These are phyloP conservation scores for Eustoma russellianum DNA, from an alignment of 257 asterid species.

Conservation along the genomic window DNA sequence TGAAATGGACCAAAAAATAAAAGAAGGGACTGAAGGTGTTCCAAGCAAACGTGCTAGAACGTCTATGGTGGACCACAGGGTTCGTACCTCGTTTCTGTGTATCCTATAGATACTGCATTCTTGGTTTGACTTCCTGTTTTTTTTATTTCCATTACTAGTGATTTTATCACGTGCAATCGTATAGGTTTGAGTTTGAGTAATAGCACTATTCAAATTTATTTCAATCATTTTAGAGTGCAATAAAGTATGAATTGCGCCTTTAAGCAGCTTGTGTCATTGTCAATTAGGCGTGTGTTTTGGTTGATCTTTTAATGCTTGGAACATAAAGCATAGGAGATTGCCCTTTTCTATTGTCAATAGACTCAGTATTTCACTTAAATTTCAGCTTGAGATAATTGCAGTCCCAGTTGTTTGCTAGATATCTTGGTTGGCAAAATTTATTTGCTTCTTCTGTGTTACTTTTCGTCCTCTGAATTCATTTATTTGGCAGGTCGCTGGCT, in stretches of 20 bases:
- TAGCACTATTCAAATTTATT: not conserved
- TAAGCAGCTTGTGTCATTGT: not conserved
- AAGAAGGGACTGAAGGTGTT: slow-evolving; percentile 52
- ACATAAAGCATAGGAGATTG: not conserved
- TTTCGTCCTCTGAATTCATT: not conserved
- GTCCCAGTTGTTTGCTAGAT: not conserved
- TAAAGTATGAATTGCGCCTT: not conserved
- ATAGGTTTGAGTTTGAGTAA: not conserved
- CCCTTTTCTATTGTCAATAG: not conserved
- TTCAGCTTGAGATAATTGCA: not conserved
- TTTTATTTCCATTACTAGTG: not conserved
- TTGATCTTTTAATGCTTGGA: not conserved
- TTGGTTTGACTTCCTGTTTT: slow-evolving; percentile 5
- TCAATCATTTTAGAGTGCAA: too few species aligned
- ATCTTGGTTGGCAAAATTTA: not conserved
- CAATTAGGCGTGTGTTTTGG: not conserved
- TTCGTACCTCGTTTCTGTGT: slow-evolving; percentile 19
- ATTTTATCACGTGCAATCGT: slow-evolving; percentile 2
- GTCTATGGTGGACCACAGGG: slow-evolving; percentile 68
- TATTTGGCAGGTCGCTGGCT: slow-evolving; percentile 1
- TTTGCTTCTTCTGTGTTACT: not conserved
- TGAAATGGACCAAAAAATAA: slow-evolving; percentile 64
- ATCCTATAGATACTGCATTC: not conserved
- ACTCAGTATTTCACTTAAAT: not conserved
- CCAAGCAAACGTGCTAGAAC: slow-evolving; percentile 94